A percentile compares a stretch with the other conserved stretches of the same genome.
Conservation (phyloP, 768 basidiomycete genomes). For the Exsudoporus frostii region DNA sequence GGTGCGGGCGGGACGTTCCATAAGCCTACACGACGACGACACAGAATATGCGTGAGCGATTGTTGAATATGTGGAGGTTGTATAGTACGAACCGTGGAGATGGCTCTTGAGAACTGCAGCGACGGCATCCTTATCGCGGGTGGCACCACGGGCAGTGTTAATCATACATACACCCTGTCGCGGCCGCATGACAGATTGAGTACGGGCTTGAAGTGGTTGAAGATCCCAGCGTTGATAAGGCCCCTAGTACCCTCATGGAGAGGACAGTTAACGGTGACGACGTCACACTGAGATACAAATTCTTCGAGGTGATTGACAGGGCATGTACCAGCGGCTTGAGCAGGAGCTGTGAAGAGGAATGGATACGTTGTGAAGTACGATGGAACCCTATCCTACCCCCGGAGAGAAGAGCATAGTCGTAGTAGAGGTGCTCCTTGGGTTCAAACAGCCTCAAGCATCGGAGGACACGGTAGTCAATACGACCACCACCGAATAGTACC, state of each 20-base stretch:
- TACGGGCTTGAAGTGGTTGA: no score
- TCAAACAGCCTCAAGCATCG: slow-evolving; percentile 78
- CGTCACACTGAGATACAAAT: slow-evolving; percentile 60
- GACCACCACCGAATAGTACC: slow-evolving; percentile 82
- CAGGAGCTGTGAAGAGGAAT: slow-evolving; percentile 43
- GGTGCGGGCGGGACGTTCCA: slow-evolving; percentile 88
- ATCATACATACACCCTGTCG: slow-evolving; percentile 83
- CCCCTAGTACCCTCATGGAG: slow-evolving; percentile 80
- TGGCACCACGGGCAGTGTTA: slow-evolving; percentile 89
- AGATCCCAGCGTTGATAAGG: slow-evolving; percentile 74
- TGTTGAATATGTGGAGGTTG: neutral
- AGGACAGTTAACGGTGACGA: slow-evolving; percentile 80
- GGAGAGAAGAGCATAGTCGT: slow-evolving; percentile 73
- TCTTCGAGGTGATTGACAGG: slow-evolving; percentile 74
- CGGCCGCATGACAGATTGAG: no score
- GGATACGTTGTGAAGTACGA: neutral
- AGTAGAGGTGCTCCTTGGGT: slow-evolving; percentile 86
- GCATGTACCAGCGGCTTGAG: slow-evolving; percentile 62
- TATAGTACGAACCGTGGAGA: slow-evolving; percentile 43
- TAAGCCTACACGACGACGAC: slow-evolving; percentile 29
- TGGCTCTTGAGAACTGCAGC: slow-evolving; percentile 74
- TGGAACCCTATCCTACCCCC: slow-evolving; percentile 35
- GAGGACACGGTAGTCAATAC: slow-evolving; percentile 85
- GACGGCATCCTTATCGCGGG: slow-evolving; percentile 80
- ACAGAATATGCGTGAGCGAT: neutral